Evolutionary conservation across 495 filamentous ascomycete species (phyloP).

Genomic region (Penicillium antarcticum): DNA sequence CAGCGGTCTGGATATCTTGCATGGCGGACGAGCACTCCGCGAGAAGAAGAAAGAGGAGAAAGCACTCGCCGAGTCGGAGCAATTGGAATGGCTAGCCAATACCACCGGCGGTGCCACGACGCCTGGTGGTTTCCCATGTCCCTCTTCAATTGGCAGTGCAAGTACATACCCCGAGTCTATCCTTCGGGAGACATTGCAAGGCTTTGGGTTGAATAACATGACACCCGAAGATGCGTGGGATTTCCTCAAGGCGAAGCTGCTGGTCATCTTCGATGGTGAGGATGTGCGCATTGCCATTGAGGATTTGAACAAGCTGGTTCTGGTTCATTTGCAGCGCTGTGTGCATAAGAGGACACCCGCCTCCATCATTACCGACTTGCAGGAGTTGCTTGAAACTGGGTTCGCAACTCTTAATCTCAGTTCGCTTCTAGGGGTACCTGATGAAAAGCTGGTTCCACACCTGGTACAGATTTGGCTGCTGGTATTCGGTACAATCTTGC

Average conservation of each 20-base stretch:
- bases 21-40: slow-evolving; percentile 78
- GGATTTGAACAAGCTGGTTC: slow-evolving; percentile 86
- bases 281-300: slow-evolving; percentile 87
- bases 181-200: slow-evolving; percentile 47
- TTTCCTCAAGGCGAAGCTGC: slow-evolving; percentile 82
- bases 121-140: slow-evolving; percentile 32
- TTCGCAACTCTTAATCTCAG: slow-evolving; percentile 82
- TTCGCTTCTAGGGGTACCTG: slow-evolving; percentile 65
- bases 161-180: slow-evolving; percentile 29
- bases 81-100: slow-evolving; percentile 43
- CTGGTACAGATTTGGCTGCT: slow-evolving; percentile 92
- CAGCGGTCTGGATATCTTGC: slow-evolving; percentile 78
- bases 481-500: slow-evolving; percentile 83
- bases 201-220: slow-evolving; percentile 77
- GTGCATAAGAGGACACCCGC: slow-evolving; percentile 64
- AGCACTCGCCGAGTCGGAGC: slow-evolving; percentile 42
- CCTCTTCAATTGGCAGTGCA: slow-evolving; percentile 33
- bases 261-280: slow-evolving; percentile 91
- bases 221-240: slow-evolving; percentile 92
- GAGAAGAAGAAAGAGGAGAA: slow-evolving; percentile 90
- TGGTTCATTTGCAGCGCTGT: slow-evolving; percentile 76
- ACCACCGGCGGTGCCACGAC: slow-evolving; percentile 20
- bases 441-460: slow-evolving; percentile 79
- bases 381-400: slow-evolving; percentile 75
- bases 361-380: slow-evolving; percentile 72